Evolutionary conservation across 1,284 basidiomycete genomes (phyloP), one percentile per base, ranked within the genome.

Genomic region (Quambalaria eucalypti): DNA sequence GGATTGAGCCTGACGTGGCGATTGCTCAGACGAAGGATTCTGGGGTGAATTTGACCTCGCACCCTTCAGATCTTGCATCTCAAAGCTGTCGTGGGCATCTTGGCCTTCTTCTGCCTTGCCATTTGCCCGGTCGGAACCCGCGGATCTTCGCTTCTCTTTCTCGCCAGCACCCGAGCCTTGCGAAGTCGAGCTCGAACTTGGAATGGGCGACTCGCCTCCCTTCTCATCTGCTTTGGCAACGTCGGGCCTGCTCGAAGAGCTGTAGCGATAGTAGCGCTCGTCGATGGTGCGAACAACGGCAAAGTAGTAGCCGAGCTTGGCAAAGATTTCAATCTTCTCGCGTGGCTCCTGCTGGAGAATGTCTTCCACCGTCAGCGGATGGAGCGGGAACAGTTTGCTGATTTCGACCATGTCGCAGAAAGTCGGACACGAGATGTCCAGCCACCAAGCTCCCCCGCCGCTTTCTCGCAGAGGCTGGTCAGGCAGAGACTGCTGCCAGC

Each of bases 291-390:
- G 83, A 61, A 96, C 87, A 8, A 87, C 87, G 55, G 96, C 80
- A 69, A 97, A 90, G 76, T 95, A 91, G 77, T 97, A 97, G 0
- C 91, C 91, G 7, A 96, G 81, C 59, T 83, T 84, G 5, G 88
- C 85, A 73, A 93, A 96, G 2, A 85, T 78, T 69, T 96, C 92
- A 14, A 95, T 79, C 77, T 97, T 97, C 77, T 96, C 92, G 31
- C 90, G 83, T 19, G 88, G 86, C 62, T 97, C 91, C 77, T 89
- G 86, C 62, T 91, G 88, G n/a, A 97, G 77, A 31, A 96, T 90
- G 78, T 97, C 92, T 76, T 97, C 92, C 14, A 96, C 81, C 0
- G 92, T 96, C 21, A 96, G 80, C 0, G 92, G 92, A 76, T 97
- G 92, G 1, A 97, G 81, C 51, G 89, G 88, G 26, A 96, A 81